phyloP scores from a whole-genome alignment of 768 basidiomycete species.

The Zangia roseola region DNA sequence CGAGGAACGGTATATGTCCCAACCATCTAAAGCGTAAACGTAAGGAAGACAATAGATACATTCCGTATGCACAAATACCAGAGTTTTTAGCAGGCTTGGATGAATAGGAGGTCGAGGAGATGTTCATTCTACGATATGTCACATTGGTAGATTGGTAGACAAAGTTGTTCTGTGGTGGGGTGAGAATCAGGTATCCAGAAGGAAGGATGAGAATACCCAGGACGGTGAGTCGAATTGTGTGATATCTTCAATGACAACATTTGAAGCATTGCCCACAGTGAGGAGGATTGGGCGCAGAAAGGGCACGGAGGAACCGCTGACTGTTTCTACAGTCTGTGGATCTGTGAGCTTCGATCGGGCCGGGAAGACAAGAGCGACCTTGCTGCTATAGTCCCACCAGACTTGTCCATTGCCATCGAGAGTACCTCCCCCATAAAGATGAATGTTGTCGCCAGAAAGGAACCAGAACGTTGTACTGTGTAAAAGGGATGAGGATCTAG shows the following conservation, averaged over 20 bases:
- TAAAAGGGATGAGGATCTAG: neutral
- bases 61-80: slow-evolving; percentile 15
- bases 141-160: slow-evolving; percentile 44
- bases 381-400: slow-evolving; percentile 36
- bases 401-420: slow-evolving; percentile 48
- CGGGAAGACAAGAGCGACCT: slow-evolving; percentile 14
- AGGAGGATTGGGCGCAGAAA: slow-evolving; percentile 46
- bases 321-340: slow-evolving; percentile 35
- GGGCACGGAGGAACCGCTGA: slow-evolving; percentile 40
- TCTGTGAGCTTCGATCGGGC: neutral
- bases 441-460: slow-evolving; percentile 35
- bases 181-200: neutral
- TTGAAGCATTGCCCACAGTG: slow-evolving; percentile 41
- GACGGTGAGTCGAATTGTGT: slow-evolving; percentile 40
- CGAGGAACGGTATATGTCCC: slow-evolving; percentile 47
- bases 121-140: slow-evolving; percentile 39
- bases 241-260: slow-evolving; percentile 41
- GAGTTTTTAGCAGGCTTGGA: slow-evolving; percentile 35
- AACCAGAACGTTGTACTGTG: slow-evolving; percentile 44
- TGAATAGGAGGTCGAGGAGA: slow-evolving; percentile 36
- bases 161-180: slow-evolving; percentile 31
- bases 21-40: slow-evolving; percentile 34
- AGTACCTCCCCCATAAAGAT: slow-evolving; percentile 42
- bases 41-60: neutral
- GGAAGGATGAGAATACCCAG: slow-evolving; percentile 32